Conservation (phyloP, 495 filamentous ascomycete genomes). For the Penicillium paxilli region DNA sequence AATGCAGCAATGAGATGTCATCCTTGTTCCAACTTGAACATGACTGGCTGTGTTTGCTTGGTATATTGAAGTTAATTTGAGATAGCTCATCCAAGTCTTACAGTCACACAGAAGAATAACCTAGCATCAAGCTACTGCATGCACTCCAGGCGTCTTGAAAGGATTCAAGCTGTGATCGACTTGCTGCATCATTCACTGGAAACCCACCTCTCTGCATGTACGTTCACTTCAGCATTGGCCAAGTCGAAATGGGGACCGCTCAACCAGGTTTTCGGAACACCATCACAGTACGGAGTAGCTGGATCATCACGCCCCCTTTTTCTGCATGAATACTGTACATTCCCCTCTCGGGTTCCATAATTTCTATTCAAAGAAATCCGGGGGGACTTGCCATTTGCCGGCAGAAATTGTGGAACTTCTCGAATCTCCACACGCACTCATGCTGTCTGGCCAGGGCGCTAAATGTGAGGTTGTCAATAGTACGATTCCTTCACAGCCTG, state of each 20-base stretch:
- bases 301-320: neutral
- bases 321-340: neutral
- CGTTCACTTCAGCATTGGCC: neutral
- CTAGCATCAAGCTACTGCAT: neutral
- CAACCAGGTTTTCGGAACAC: neutral
- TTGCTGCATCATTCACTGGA: neutral
- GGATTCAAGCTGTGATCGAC: neutral
- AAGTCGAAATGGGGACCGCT: neutral
- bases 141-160: neutral
- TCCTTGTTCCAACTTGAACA: neutral
- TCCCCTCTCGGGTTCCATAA: neutral
- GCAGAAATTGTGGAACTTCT: neutral
- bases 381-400: neutral
- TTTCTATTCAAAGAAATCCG: slow-evolving; percentile 1
- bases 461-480: neutral
- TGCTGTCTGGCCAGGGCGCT: neutral
- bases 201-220: neutral
- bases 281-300: neutral
- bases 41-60: neutral
- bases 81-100: neutral
- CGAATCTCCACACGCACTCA: neutral
- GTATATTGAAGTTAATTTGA: neutral
- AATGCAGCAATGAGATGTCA: too few species aligned
- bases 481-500: neutral
- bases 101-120: neutral